A percentile compares a stretch with the other conserved stretches of the same genome.
phyloP scores from a whole-genome alignment of 148 eudicot genomes.

The Chenopodium quinoa region DNA sequence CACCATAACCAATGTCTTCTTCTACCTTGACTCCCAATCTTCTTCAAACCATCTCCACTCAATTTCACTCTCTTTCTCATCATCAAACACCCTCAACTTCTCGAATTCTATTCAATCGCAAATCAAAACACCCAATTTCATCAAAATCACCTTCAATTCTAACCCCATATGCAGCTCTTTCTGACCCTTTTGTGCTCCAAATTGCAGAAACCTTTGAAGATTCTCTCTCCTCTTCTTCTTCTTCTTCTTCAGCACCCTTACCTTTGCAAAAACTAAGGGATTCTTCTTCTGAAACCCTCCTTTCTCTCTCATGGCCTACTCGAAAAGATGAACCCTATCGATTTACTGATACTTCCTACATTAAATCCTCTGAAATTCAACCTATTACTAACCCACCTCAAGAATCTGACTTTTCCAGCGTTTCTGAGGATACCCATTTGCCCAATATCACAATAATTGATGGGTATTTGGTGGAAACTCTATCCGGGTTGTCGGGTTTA shows the following conservation, averaged over 20 bases:
- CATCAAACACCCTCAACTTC: neutral
- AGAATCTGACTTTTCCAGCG: constrained; percentile 16
- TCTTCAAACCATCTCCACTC: constrained; percentile 12
- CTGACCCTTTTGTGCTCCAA: constrained; percentile 91
- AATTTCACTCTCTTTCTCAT: constrained; percentile 4
- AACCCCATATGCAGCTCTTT: constrained; percentile 44
- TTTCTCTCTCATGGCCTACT: constrained; percentile 80
- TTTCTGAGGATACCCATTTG: constrained; percentile 46
- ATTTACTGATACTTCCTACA: constrained; percentile 79
- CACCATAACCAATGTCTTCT: constrained; percentile 28
- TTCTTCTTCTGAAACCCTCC: constrained; percentile 66
- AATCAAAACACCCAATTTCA: constrained; percentile 7
- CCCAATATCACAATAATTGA: constrained; percentile 68
- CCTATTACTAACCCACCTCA: constrained; percentile 44
- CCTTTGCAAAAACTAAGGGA: constrained; percentile 70
- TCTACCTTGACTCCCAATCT: constrained; percentile 20
- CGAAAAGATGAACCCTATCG: constrained; percentile 83
- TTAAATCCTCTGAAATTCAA: constrained; percentile 56
- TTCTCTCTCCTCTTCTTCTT: constrained; percentile 32
- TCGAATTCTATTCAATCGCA: constrained; percentile 14
- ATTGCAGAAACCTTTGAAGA: constrained; percentile 94
- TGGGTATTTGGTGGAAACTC: constrained; percentile 53
- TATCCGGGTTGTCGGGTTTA: constrained; percentile 42
- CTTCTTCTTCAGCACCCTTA: constrained; percentile 39
- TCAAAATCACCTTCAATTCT: constrained; percentile 25